These are phyloP conservation scores for Phytophthora boehmeriae DNA, from an alignment of 352 stramenopile genomes.

Conservation along the genomic window DNA sequence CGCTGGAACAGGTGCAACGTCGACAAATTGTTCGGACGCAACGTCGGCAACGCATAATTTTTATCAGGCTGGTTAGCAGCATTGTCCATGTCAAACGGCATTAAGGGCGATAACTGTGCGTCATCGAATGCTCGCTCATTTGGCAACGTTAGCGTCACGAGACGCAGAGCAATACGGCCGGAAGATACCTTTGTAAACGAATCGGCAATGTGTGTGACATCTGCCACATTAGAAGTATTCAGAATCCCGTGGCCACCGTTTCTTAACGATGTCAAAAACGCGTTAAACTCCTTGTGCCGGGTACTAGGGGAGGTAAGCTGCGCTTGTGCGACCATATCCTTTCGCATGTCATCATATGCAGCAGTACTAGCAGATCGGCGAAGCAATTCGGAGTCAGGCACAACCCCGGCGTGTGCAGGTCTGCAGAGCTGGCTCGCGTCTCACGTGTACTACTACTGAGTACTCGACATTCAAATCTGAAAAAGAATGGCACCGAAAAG, in stretches of 20 bases:
- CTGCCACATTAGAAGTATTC: slow-evolving; percentile 16
- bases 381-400: slow-evolving; percentile 22
- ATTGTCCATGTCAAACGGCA: slow-evolving; percentile 68
- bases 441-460: slow-evolving; percentile 40
- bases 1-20: slow-evolving; percentile 77
- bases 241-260: slow-evolving; percentile 10
- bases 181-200: slow-evolving; percentile 46
- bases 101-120: slow-evolving; percentile 35
- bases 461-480: slow-evolving; percentile 82
- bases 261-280: slow-evolving; percentile 49
- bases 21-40: slow-evolving; percentile 55
- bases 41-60: slow-evolving; percentile 25
- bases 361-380: slow-evolving; percentile 55
- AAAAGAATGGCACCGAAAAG: slow-evolving; percentile 87
- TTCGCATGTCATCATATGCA: slow-evolving; percentile 54
- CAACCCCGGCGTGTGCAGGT: slow-evolving; percentile 12
- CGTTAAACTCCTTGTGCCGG: slow-evolving; percentile 40
- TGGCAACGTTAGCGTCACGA: slow-evolving; percentile 79
- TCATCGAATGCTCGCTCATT: slow-evolving; percentile 71
- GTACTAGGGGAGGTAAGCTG: slow-evolving; percentile 28
- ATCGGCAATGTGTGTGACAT: slow-evolving; percentile 61
- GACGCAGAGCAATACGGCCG: slow-evolving; percentile 64
- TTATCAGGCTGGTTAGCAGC: slow-evolving; percentile 21
- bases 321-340: slow-evolving; percentile 27
- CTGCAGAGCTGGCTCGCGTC: slow-evolving; percentile 25